Percentiles rank a stretch among this genome's conserved stretches.
Conservation (phyloP, 371 early-diverging fungal genomes). For the Zopfochytrium polystomum region DNA sequence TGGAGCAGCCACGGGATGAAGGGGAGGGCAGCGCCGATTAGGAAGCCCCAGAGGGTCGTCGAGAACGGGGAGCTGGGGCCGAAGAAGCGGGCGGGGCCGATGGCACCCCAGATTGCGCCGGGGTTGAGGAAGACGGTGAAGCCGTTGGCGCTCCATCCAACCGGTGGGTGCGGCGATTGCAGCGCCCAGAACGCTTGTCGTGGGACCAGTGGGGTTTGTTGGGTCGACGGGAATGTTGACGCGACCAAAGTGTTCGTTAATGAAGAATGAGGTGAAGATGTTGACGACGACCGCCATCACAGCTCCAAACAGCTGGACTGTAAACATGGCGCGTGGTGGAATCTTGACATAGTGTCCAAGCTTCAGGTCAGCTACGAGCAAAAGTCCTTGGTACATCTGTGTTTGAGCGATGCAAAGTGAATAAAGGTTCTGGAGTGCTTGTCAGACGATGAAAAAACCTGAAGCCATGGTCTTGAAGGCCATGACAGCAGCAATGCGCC, state of each 20-base stretch:
- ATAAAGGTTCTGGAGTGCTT: no score
- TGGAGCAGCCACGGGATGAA: slow-evolving; percentile 11
- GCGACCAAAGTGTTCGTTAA: no score
- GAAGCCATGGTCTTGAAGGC: slow-evolving; percentile 37
- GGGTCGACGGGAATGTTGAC: no score
- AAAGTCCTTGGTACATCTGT: slow-evolving; percentile 32
- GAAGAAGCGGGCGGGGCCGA: no score
- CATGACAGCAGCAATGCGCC: slow-evolving; percentile 49
- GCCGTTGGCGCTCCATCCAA: slow-evolving; percentile 13
- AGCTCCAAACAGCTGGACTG: no score
- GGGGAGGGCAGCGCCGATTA: slow-evolving; percentile 10
- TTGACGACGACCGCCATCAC: slow-evolving; percentile 10
- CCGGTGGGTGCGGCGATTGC: not conserved
- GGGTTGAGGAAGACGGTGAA: no score
- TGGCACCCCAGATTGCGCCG: no score
- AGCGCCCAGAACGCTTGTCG: no score
- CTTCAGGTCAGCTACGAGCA: no score
- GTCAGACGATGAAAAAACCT: slow-evolving; percentile 24
- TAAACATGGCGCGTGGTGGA: no score
- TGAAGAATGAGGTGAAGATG: slow-evolving; percentile 1
- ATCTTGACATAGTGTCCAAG: slow-evolving; percentile 56
- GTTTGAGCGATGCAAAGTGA: no score
- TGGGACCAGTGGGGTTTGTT: no score
- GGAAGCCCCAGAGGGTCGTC: slow-evolving; percentile 4
- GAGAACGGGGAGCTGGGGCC: slow-evolving; percentile 10